phyloP scores from a whole-genome alignment of 2,329 filamentous ascomycete genomes.

The Epichloe gansuensis region DNA sequence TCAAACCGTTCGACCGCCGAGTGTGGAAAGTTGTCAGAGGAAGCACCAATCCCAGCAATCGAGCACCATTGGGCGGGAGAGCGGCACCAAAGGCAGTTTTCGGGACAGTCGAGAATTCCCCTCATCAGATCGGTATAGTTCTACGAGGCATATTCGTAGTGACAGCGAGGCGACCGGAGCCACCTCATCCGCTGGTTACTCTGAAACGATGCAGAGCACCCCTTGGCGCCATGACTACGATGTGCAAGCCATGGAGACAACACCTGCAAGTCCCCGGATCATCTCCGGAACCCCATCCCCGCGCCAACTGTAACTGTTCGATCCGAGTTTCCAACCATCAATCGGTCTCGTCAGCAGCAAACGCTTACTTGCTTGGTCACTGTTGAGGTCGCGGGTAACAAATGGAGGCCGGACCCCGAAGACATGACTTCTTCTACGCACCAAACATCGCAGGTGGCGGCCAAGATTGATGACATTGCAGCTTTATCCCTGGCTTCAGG shows the following conservation, averaged over 20 bases:
- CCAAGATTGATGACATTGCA: slow-evolving; percentile 40
- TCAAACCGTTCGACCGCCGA: slow-evolving; percentile 42
- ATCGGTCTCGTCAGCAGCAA: slow-evolving; percentile 83
- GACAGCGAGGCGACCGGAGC: slow-evolving; percentile 67
- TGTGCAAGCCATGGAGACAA: slow-evolving; percentile 89
- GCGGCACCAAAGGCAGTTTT: slow-evolving; percentile 25
- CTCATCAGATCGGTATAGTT: slow-evolving; percentile 31
- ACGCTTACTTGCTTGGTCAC: slow-evolving; percentile 89
- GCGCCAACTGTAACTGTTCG: slow-evolving; percentile 85
- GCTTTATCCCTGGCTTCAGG: slow-evolving; percentile 48
- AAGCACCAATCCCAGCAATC: slow-evolving; percentile 22
- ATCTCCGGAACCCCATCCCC: slow-evolving; percentile 79
- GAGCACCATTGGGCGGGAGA: slow-evolving; percentile 17
- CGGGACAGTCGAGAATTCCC: slow-evolving; percentile 39
- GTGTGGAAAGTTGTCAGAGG: slow-evolving; percentile 30
- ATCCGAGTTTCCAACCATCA: slow-evolving; percentile 93
- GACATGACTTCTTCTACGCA: slow-evolving; percentile 51
- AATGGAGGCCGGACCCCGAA: slow-evolving; percentile 78
- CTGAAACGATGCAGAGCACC: slow-evolving; percentile 59
- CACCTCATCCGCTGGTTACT: slow-evolving; percentile 68
- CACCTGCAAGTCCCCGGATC: slow-evolving; percentile 59
- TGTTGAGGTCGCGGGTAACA: slow-evolving; percentile 83
- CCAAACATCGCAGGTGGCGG: slow-evolving; percentile 26
- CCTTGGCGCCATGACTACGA: slow-evolving; percentile 84
- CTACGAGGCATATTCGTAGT: slow-evolving; percentile 54